Evolutionary conservation across 169 alveolate species (phyloP).

Genomic region (Eimeria brunetti): DNA sequence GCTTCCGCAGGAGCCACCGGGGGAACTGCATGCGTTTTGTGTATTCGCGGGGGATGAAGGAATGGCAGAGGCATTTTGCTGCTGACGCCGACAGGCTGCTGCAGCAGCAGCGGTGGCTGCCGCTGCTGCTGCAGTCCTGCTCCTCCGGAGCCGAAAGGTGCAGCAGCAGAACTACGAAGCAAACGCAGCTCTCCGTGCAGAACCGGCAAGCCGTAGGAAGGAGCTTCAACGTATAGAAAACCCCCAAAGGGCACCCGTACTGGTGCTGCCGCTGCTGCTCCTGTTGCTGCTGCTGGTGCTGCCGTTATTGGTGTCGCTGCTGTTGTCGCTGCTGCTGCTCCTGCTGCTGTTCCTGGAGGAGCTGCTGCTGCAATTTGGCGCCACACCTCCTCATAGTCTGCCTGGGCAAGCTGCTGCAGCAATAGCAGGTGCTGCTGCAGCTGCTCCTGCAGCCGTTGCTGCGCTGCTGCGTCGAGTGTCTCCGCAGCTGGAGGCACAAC

Average conservation of each 20-base stretch:
- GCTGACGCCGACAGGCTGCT: neutral
- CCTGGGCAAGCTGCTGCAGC: slow-evolving; percentile 52
- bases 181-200: slow-evolving; percentile 70
- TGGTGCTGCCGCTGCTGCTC: slow-evolving; percentile 26
- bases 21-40: neutral
- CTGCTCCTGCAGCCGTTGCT: slow-evolving; percentile 52
- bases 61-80: neutral
- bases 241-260: slow-evolving; percentile 59
- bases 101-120: slow-evolving; percentile 28
- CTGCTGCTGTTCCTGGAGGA: neutral
- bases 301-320: neutral
- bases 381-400: slow-evolving; percentile 30
- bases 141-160: neutral
- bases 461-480: slow-evolving; percentile 39
- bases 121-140: slow-evolving; percentile 41
- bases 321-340: neutral
- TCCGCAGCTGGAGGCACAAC: slow-evolving; percentile 16
- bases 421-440: slow-evolving; percentile 52
- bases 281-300: neutral
- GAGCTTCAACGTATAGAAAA: slow-evolving; percentile 57
- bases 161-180: neutral
- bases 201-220: slow-evolving; percentile 62
- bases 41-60: neutral
- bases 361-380: neutral
- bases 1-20: slow-evolving; percentile 41